These are phyloP conservation scores for Botrytis porri DNA, from an alignment of 2,329 filamentous ascomycete species.

Conservation along the genomic window DNA sequence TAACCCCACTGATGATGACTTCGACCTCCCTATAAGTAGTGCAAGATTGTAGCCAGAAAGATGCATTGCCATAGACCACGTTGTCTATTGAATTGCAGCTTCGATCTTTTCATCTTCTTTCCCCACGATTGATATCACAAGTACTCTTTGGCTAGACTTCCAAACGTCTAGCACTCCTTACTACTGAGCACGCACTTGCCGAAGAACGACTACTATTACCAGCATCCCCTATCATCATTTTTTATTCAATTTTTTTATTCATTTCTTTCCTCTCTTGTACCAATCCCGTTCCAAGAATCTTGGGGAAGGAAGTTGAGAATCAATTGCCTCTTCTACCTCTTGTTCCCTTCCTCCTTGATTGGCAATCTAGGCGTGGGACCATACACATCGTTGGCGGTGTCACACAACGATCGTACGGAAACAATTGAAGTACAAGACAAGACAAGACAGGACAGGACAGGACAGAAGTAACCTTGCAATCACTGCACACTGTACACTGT, in stretches of 20 bases:
- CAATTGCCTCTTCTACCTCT: not conserved
- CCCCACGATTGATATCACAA: not conserved
- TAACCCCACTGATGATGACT: slow-evolving; percentile 7
- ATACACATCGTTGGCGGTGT: slow-evolving; percentile 10
- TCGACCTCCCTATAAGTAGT: slow-evolving; percentile 6
- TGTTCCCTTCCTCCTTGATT: not conserved
- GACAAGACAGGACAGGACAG: not conserved
- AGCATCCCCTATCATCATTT: not conserved
- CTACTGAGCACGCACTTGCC: not conserved
- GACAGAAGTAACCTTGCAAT: slow-evolving; percentile 10
- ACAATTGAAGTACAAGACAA: not conserved
- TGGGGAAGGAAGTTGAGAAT: not conserved
- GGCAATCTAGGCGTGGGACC: not conserved
- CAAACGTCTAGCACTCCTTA: slow-evolving; percentile 5
- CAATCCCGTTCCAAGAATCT: no score
- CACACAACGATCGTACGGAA: slow-evolving; percentile 14
- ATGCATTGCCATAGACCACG: not conserved
- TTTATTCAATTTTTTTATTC: not conserved
- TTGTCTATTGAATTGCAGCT: slow-evolving; percentile 8
- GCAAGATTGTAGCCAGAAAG: not conserved
- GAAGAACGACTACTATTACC: not conserved
- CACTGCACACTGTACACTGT: not conserved
- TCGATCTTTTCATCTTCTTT: not conserved
- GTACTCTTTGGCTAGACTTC: not conserved
- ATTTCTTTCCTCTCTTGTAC: no score